Evolutionary conservation across 1,284 basidiomycete species (phyloP).

Genomic region (Termitomyces sp.): DNA sequence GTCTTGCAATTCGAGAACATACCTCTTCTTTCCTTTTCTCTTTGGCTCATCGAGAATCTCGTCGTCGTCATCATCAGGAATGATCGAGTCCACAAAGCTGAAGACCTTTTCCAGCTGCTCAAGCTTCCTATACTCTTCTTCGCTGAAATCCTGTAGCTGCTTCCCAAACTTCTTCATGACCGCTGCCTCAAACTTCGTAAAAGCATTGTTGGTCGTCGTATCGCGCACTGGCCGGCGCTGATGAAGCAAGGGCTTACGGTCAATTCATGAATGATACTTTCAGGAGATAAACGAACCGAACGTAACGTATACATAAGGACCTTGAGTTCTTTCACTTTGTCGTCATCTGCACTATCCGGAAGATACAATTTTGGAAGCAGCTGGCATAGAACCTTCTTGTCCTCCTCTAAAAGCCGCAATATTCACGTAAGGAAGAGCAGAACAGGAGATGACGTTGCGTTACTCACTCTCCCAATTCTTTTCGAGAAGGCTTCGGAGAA

Average conservation of each 20-base stretch:
- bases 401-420: constrained; percentile 48
- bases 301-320: constrained; percentile 58
- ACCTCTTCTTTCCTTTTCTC: constrained; percentile 47
- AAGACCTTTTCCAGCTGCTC: constrained; percentile 60
- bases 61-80: constrained; percentile 52
- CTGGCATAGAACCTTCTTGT: constrained; percentile 73
- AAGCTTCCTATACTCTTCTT: constrained; percentile 61
- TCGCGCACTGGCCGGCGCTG: constrained; percentile 78
- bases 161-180: constrained; percentile 70
- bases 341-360: constrained; percentile 66
- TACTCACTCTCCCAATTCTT: constrained; percentile 39
- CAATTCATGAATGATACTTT: not conserved
- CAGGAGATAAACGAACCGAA: constrained; percentile 40
- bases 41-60: constrained; percentile 27
- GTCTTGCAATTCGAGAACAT: constrained; percentile 1
- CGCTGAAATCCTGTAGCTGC: constrained; percentile 66
- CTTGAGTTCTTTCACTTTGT: constrained; percentile 62
- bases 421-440: not conserved
- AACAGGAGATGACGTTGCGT: not conserved
- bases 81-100: constrained; percentile 59
- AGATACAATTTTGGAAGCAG: constrained; percentile 71
- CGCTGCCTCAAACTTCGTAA: constrained; percentile 67
- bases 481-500: constrained; percentile 51
- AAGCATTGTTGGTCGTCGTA: constrained; percentile 66
- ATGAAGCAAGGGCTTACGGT: not conserved